A percentile compares a stretch with the other conserved stretches of the same genome.
These are phyloP conservation scores for Creolimax fragrantissima DNA, from an alignment of 78 protist genomes.

Conservation along the genomic window DNA sequence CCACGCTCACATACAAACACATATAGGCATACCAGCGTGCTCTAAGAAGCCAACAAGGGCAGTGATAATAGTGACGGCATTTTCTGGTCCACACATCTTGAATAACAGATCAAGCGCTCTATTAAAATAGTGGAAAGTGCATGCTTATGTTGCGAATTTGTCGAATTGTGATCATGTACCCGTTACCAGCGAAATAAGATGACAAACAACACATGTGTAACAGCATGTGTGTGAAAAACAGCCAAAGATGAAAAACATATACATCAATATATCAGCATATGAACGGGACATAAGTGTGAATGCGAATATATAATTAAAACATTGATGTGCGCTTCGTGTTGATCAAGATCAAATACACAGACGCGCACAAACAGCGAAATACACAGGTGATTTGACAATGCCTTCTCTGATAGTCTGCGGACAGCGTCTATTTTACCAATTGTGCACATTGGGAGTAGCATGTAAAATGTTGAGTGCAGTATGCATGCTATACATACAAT, in stretches of 20 bases:
- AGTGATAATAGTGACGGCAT: constrained; percentile 50
- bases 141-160: too few species aligned
- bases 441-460: too few species aligned
- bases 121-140: neutral
- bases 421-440: neutral
- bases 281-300: neutral
- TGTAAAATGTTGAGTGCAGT: neutral
- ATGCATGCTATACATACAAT: neutral
- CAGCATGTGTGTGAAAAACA: too few species aligned
- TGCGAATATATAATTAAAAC: neutral
- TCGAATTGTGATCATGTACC: too few species aligned
- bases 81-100: constrained; percentile 71
- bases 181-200: too few species aligned
- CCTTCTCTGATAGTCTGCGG: neutral
- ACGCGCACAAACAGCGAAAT: too few species aligned
- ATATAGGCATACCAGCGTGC: neutral
- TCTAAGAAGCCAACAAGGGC: constrained; percentile 79
- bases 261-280: too few species aligned
- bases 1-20: neutral
- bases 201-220: too few species aligned
- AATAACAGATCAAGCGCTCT: constrained; percentile 69
- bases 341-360: neutral
- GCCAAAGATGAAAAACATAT: too few species aligned
- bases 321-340: neutral
- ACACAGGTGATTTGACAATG: too few species aligned